These are phyloP conservation scores for Xylaria castorea DNA, from an alignment of 495 filamentous ascomycete genomes.

Conservation along the genomic window DNA sequence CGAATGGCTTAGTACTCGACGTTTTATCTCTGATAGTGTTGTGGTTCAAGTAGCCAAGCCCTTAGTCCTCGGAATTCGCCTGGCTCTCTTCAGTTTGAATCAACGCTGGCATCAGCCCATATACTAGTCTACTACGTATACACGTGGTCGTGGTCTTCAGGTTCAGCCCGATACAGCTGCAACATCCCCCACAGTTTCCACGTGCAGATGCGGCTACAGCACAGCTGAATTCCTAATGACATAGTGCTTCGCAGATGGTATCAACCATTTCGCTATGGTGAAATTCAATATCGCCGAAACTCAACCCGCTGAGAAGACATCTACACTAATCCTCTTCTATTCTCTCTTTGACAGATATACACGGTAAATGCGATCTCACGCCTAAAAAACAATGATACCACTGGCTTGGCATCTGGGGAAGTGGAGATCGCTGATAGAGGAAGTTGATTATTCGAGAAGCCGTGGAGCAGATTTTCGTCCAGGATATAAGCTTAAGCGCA, in stretches of 20 bases:
- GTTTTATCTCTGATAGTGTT: background rate
- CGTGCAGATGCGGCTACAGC: conserved; percentile 10
- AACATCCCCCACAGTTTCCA: background rate
- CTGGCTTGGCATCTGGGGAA: conserved; percentile 14
- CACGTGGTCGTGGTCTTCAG: conserved; percentile 12
- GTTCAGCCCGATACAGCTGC: conserved; percentile 12
- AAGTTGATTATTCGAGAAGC: background rate
- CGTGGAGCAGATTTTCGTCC: background rate
- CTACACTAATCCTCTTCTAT: background rate
- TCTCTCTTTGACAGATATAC: background rate
- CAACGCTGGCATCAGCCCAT: background rate
- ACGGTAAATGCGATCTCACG: background rate
- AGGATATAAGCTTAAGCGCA: conserved; percentile 7
- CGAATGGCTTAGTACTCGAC: background rate
- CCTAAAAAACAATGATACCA: background rate
- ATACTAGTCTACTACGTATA: background rate
- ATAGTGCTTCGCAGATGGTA: background rate
- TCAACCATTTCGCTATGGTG: background rate
- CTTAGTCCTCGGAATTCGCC: conserved; percentile 1
- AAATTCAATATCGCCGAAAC: background rate
- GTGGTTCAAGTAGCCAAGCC: background rate
- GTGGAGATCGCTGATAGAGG: background rate
- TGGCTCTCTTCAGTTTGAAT: background rate
- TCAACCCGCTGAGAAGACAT: background rate
- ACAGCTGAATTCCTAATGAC: background rate